Evolutionary conservation across 768 basidiomycete species (phyloP).

Genomic region (Chiua virens): DNA sequence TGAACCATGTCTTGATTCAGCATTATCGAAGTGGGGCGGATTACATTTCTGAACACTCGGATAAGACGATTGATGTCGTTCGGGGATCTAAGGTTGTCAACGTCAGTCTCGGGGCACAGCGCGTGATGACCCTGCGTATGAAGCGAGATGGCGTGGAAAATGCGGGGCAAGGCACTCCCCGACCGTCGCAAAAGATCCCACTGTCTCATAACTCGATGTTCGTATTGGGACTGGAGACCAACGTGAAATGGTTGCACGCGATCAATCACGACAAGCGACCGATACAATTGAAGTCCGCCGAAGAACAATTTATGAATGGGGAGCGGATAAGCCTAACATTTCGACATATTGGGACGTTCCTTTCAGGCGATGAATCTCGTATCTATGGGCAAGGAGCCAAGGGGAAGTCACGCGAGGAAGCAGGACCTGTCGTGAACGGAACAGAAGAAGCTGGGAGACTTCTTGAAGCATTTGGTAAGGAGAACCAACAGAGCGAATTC

Average conservation of each 20-base stretch:
- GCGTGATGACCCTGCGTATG: constrained; percentile 70
- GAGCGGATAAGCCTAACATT: constrained; percentile 81
- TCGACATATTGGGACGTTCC: constrained; percentile 74
- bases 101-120: constrained; percentile 76
- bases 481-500: constrained; percentile 70
- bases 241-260: constrained; percentile 72
- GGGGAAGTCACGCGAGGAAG: constrained; percentile 56
- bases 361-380: constrained; percentile 45
- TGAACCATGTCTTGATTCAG: constrained; percentile 85
- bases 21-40: constrained; percentile 77
- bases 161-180: constrained; percentile 26
- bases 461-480: constrained; percentile 66
- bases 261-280: constrained; percentile 78
- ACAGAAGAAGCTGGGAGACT: constrained; percentile 47
- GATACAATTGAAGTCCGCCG: constrained; percentile 46
- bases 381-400: constrained; percentile 78
- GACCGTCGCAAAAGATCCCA: constrained; percentile 59
- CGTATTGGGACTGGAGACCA: constrained; percentile 73
- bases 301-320: constrained; percentile 56
- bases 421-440: constrained; percentile 54
- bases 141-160: constrained; percentile 49
- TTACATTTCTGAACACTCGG: constrained; percentile 84
- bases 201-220: constrained; percentile 85
- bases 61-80: constrained; percentile 83
- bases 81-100: constrained; percentile 76